Evolutionary conservation across 805 yeast species (phyloP), one percentile per base, ranked within the genome.

Genomic region (Spathaspora gorwiae): DNA sequence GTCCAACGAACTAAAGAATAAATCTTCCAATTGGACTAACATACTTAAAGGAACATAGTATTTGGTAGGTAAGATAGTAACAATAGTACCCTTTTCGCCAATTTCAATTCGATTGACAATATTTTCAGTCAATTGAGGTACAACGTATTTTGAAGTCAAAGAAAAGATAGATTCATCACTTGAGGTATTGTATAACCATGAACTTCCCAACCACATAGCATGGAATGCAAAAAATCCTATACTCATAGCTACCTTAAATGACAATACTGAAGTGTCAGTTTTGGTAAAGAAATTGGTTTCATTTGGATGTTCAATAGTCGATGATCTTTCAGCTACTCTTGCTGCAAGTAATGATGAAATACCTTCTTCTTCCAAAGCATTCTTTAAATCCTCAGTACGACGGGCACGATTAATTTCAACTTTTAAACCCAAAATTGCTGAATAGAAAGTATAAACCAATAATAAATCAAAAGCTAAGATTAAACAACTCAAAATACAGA

Each of bases 351-450:
- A 63, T 35, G 81, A 79, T 37, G 86, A 76, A 31, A 92, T 79
- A 26, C 99, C 98, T 59, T 92, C 99, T 62, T 92, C 99, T 69
- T 90, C 94, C 51, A 92, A 73, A 27, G 87, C 89, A 50, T 80
- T 81, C 60, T 84, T 83, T 60, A 90, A 78, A 45, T 81, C 79
- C 47, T 87, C 81, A 39, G 89, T 85, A 52, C 88, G 81, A 65
- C 90, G 88, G 45, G 94, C 94, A 48, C 87, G 75, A 61, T 81
- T 81, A 62, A 92, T 88, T 65, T 94, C 97, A 39, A 92, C 81
- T 67, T 92, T 92, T 63, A 92, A 75, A 2, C 96, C 82, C 53
- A 92, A 76, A 44, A 88, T 79, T 3, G 96, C 90, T 11, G 95
- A 73, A 62, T 77, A 90, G 63, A 90, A 90, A 1, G 97, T 87